Evolutionary conservation across 306 rosid genomes (phyloP), one percentile per base, ranked within the genome.

Genomic region (Lablab purpureus): DNA sequence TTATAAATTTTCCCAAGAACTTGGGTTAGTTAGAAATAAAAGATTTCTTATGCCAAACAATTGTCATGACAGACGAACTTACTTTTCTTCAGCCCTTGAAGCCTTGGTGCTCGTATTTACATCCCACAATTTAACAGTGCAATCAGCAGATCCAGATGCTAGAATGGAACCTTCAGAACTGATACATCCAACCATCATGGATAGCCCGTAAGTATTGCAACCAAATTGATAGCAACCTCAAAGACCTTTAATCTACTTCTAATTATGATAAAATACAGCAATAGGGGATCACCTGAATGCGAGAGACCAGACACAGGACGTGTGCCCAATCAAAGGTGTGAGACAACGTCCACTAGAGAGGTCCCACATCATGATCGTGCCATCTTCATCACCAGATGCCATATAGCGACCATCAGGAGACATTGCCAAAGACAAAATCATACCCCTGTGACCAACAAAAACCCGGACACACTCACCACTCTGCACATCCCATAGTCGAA

Each of bases 351-450:
- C 98, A 18, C 87, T 91, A 47, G 98, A 96, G 60, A 96, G 96
- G 79, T 96, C 98, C 99, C 99, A 91, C 96, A 89, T 93, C 98
- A 96, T 93, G 75, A 96, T 91, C 32, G 93, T 81, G 7, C 99
- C 99, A 9, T 96, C 99, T 88, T 96, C 99, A 73, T 93, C 97
- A 51, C 97, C 97, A 32, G 98, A 96, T 58, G 99, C 98, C 96
- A 93, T 90, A 74, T 89, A 91, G 32, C 92, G 92, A 72, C 99
- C 99, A 63, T 96, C 99, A 67, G 97, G 93, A 54, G 99, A 96
- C 99, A 93, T 91, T 74, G 97, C 91, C 87, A 96, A 76, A 25
- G 98, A 77, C 81, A 93, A 84, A 75, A 96, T 80, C 99, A 93
- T 93, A 72, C 98, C 91, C 89, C 99, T 88, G 84, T 92, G 99